Percentiles rank a stretch among this genome's conserved stretches.
phyloP scores from a whole-genome alignment of 768 basidiomycete genomes.

The Rhizopogon salebrosus region DNA sequence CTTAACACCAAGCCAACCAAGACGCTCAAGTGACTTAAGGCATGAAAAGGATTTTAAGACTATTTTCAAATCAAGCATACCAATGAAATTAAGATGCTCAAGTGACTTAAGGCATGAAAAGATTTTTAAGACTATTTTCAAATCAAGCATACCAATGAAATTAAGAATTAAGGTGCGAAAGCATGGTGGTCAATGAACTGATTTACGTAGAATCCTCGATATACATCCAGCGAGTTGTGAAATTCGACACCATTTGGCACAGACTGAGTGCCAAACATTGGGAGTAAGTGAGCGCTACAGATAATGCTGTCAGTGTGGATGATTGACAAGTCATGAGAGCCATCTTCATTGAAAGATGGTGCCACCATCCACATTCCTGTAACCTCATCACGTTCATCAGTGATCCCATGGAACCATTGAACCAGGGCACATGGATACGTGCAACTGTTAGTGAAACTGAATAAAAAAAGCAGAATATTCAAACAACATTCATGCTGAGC shows the following conservation, averaged over 20 bases:
- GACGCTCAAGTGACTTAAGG: background rate
- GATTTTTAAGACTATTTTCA: background rate
- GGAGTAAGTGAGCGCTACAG: conserved; percentile 25
- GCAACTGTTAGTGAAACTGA: conserved; percentile 1
- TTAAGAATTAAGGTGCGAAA: conserved; percentile 12
- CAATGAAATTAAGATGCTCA: conserved; percentile 4
- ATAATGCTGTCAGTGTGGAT: no score
- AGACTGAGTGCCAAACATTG: conserved; percentile 17
- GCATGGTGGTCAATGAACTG: no score
- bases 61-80: no score
- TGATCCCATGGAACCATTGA: conserved; percentile 14
- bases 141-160: background rate
- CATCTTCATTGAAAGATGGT: conserved; percentile 2
- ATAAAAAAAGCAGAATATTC: conserved; percentile 11
- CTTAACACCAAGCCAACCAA: background rate
- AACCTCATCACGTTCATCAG: conserved; percentile 10
- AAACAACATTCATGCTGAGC: conserved; percentile 8
- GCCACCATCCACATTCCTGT: conserved; percentile 20
- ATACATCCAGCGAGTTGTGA: conserved; percentile 10
- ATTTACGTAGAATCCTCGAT: no score
- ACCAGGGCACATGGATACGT: conserved; percentile 14
- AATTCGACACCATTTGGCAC: conserved; percentile 14
- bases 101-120: no score
- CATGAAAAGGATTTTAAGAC: background rate
- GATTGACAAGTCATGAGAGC: conserved; percentile 4